These are phyloP conservation scores for Aegilops speltoides DNA, from an alignment of 176 grass and related monocot genomes.

Conservation along the genomic window DNA sequence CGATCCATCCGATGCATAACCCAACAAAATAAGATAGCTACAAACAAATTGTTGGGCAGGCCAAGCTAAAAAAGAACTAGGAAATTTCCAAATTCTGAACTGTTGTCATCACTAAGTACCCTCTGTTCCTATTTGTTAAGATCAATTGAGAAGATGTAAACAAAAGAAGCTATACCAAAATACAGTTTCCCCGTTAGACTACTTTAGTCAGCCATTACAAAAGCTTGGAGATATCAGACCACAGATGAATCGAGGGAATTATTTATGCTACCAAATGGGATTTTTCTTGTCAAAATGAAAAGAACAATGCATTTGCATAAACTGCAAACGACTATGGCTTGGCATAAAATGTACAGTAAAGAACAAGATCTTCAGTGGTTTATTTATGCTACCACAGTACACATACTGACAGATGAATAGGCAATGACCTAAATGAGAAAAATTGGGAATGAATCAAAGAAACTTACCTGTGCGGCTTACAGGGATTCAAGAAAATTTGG, in stretches of 20 bases:
- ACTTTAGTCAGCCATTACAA: too few species aligned
- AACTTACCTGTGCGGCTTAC: neutral
- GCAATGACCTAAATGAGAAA: neutral
- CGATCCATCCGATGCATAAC: neutral
- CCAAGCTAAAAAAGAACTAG: neutral
- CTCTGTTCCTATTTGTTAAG: too few species aligned
- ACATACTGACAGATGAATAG: neutral
- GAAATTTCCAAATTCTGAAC: too few species aligned
- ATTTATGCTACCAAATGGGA: too few species aligned
- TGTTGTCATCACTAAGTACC: too few species aligned
- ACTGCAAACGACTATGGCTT: neutral
- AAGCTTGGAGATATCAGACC: too few species aligned
- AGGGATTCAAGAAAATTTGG: neutral
- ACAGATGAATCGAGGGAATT: too few species aligned
- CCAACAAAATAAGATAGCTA: neutral
- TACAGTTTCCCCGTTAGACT: too few species aligned
- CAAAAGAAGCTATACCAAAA: too few species aligned
- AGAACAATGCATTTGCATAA: neutral
- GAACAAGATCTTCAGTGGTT: neutral
- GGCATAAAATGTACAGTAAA: neutral
- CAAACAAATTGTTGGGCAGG: neutral
- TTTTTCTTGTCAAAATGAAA: too few species aligned
- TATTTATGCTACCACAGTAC: neutral
- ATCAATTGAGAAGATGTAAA: too few species aligned
- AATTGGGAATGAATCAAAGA: neutral